Percentiles rank a stretch among this genome's conserved stretches.
phyloP scores from a whole-genome alignment of 2,329 filamentous ascomycete genomes.

The Hortaea werneckii region DNA sequence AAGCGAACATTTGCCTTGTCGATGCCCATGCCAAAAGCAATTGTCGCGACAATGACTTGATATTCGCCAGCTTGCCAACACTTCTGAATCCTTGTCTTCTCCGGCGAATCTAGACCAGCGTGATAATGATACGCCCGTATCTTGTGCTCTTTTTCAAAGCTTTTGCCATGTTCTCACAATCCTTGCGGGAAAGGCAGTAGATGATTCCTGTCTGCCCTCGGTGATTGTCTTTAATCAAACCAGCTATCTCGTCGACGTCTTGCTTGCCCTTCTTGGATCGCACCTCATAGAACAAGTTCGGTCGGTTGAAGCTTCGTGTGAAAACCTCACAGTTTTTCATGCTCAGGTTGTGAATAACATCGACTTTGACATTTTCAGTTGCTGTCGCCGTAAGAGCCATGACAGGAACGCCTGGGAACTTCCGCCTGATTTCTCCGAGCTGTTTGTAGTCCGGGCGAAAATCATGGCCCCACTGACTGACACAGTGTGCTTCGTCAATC shows the following conservation, averaged over 20 bases:
- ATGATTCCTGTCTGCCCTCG: constrained; percentile 72
- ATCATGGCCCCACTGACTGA: constrained; percentile 98
- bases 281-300: constrained; percentile 86
- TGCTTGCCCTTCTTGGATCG: constrained; percentile 53
- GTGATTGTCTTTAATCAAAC: constrained; percentile 63
- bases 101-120: constrained; percentile 58
- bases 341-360: constrained; percentile 83
- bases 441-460: constrained; percentile 93
- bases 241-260: constrained; percentile 45
- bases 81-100: constrained; percentile 63
- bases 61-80: constrained; percentile 71
- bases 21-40: constrained; percentile 99
- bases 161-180: constrained; percentile 68
- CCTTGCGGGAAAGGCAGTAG: constrained; percentile 79
- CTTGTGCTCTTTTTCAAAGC: constrained; percentile 50
- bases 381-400: constrained; percentile 95
- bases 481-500: constrained; percentile 97
- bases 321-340: constrained; percentile 72
- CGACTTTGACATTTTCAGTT: constrained; percentile 81
- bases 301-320: constrained; percentile 91
- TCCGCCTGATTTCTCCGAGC: constrained; percentile 61
- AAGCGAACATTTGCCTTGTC: constrained; percentile 96
- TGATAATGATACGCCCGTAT: constrained; percentile 81
- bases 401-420: constrained; percentile 70
- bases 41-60: constrained; percentile 92